Evolutionary conservation across 305 asterid genomes (phyloP).

Genomic region (Nicotiana rustica): DNA sequence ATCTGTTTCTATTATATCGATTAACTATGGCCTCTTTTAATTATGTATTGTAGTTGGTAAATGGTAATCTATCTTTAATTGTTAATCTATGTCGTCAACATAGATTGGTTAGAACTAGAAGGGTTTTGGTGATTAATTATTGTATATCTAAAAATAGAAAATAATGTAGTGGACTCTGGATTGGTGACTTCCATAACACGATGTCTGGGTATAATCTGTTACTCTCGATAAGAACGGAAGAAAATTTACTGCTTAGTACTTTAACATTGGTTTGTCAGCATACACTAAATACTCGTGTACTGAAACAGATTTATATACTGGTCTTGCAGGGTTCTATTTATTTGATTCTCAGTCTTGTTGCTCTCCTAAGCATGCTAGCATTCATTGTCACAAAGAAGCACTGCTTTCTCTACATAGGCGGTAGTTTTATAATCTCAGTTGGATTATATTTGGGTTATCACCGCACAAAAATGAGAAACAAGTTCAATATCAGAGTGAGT

Average conservation of each 20-base stretch:
- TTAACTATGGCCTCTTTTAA: neutral
- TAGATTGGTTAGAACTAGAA: conserved; percentile 5
- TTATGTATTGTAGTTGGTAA: neutral
- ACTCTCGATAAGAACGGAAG: neutral
- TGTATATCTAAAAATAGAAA: neutral
- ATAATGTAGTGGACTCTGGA: neutral
- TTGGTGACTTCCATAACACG: neutral
- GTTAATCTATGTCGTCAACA: conserved; percentile 10
- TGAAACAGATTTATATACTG: conserved; percentile 31
- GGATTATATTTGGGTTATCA: conserved; percentile 72
- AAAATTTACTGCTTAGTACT: neutral
- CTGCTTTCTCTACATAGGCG: conserved; percentile 69
- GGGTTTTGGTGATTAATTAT: neutral
- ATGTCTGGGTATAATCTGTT: neutral
- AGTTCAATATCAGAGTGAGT: conserved; percentile 84
- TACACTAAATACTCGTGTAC: neutral
- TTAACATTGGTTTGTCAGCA: conserved; percentile 5
- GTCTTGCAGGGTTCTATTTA: conserved; percentile 72
- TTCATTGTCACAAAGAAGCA: conserved; percentile 59
- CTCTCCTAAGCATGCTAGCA: conserved; percentile 62
- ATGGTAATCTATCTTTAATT: neutral
- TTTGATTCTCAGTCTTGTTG: conserved; percentile 53
- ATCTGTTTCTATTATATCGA: neutral
- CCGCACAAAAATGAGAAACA: conserved; percentile 76
- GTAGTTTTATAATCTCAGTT: conserved; percentile 56